A percentile compares a stretch with the other conserved stretches of the same genome.
Evolutionary conservation across 345 rosid genomes (phyloP).

Genomic region (Hypericum perforatum): DNA sequence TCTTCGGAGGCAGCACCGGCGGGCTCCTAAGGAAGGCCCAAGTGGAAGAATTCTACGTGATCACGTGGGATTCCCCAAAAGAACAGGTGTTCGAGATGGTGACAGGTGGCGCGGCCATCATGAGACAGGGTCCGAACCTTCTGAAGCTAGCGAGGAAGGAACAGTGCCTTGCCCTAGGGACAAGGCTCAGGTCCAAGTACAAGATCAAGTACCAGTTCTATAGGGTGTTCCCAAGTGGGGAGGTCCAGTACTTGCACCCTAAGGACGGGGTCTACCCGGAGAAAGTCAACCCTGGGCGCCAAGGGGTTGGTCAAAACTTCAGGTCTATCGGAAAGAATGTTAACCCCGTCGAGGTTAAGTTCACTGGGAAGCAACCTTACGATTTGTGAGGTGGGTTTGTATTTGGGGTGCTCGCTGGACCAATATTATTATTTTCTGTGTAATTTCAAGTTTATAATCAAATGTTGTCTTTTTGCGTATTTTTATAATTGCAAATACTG

Average conservation of each 20-base stretch:
- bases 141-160: constrained; percentile 92
- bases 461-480: too few species aligned
- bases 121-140: constrained; percentile 91
- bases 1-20: constrained; percentile 84
- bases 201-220: constrained; percentile 95
- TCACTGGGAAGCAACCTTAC: constrained; percentile 82
- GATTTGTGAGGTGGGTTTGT: constrained; percentile 42
- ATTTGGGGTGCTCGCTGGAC: too few species aligned
- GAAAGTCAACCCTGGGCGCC: constrained; percentile 79
- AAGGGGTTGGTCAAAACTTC: constrained; percentile 76
- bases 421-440: too few species aligned
- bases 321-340: constrained; percentile 87
- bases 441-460: too few species aligned
- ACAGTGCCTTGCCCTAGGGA: constrained; percentile 86
- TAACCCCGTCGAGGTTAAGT: constrained; percentile 85
- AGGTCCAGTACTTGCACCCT: constrained; percentile 90
- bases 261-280: constrained; percentile 95
- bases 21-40: constrained; percentile 72
- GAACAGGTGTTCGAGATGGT: constrained; percentile 98
- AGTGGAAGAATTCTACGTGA: constrained; percentile 88
- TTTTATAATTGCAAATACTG: too few species aligned
- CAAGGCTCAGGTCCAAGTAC: constrained; percentile 88
- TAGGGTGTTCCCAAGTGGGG: constrained; percentile 87
- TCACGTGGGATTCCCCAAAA: constrained; percentile 87
- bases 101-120: constrained; percentile 87